Evolutionary conservation across 2,329 filamentous ascomycete species (phyloP), one percentile per base, ranked within the genome.

Genomic region (Colletotrichum filicis): DNA sequence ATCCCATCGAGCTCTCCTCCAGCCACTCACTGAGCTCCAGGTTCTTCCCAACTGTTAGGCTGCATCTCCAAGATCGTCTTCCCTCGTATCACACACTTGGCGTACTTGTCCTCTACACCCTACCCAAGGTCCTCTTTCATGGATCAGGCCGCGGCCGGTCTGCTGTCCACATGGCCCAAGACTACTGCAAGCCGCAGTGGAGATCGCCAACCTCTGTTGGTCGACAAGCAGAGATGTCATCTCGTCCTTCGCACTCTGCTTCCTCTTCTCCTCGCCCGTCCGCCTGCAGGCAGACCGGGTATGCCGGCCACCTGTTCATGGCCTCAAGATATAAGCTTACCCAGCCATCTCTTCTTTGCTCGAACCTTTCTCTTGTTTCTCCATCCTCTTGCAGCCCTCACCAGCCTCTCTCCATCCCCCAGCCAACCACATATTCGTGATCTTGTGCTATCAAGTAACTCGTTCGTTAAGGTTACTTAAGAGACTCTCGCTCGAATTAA

Each of bases 391-490:
- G 52, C 57, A 72, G 68, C 68, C 53, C 53, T 59, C 26, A 37
- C 55, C 74, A 75, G 56, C 46, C 68, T 73, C 61, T 75, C 52
- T 26, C 62, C 53, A 68, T 66, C 59, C 57, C 56, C 66, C 52
- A 59, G 62, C 66, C 74, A 75, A 74, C 69, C 74, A 68, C 63
- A 57, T 30, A 55, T 19, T 68, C 46, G 73, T 65, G 61, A 60
- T 30, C 56, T 35, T 53, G 52, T 53, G 52, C 42, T 55, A 26
- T 65, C 53, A 68, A 71, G 74, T 75, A 66, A 71, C 74, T 75
- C 74, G 24, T 62, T 75, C 74, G 73, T 65, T 75, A 73, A 75
- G 74, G 73, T 75, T 74, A 75, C 69, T 75, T 66, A 68, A 75
- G 56, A 61, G 69, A 67, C 70, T 63, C 66, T 75, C 73, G 73